Evolutionary conservation across 2,329 filamentous ascomycete genomes (phyloP).

Genomic region (Gremmenia infestans): DNA sequence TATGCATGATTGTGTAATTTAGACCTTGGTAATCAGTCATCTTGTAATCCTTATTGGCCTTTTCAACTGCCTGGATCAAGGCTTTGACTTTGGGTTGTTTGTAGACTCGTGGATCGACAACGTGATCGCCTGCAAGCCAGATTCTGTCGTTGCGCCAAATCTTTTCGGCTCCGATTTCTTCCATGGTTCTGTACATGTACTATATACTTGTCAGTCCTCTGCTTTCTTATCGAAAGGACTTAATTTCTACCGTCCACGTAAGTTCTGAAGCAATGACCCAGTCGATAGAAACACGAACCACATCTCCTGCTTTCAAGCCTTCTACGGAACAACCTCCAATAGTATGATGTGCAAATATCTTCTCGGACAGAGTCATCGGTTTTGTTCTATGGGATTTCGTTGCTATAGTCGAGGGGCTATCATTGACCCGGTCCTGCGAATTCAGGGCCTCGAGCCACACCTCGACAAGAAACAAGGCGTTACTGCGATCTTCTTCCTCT

Average conservation of each 20-base stretch:
- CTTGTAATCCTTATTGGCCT: slow-evolving; percentile 33
- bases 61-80: slow-evolving; percentile 34
- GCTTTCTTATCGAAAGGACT: background rate
- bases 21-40: slow-evolving; percentile 40
- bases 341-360: slow-evolving; percentile 42
- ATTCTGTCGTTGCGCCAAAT: slow-evolving; percentile 47
- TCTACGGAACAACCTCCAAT: slow-evolving; percentile 25
- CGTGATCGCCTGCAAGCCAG: slow-evolving; percentile 46
- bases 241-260: slow-evolving; percentile 33
- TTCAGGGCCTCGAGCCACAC: slow-evolving; percentile 10
- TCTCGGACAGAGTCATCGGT: slow-evolving; percentile 40
- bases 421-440: background rate
- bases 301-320: slow-evolving; percentile 32
- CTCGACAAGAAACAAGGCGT: too few species aligned
- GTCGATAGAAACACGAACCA: slow-evolving; percentile 39
- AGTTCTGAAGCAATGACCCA: slow-evolving; percentile 43
- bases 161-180: slow-evolving; percentile 30
- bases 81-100: slow-evolving; percentile 24
- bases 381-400: slow-evolving; percentile 11
- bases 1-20: slow-evolving; percentile 37
- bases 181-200: slow-evolving; percentile 34
- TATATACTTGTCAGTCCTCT: background rate
- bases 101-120: slow-evolving; percentile 41
- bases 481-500: too few species aligned
- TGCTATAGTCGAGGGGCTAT: background rate